Base-by-base conservation (phyloP, 208 protist species). In the Leishmania arabica region DNA sequence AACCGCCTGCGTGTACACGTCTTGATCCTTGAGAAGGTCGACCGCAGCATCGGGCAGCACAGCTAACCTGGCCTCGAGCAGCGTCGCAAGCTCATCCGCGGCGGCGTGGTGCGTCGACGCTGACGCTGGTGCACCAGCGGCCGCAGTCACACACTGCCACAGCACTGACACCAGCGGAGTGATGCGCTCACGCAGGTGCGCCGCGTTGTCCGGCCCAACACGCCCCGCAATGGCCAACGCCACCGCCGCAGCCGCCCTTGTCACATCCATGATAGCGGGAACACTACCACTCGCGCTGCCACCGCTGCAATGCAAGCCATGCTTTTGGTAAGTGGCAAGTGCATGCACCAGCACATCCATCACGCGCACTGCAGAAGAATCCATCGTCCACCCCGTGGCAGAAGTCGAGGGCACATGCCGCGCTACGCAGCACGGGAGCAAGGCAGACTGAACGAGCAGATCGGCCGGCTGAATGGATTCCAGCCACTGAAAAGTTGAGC, bases 1-100 rank as follows among this genome's bases (percentile, higher is more conserved):
- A 54, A 85, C 54, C 51, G 82, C 56, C 72, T 89, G 88, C 5
- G 86, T 85, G 58, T 80, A 81, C 37, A 81, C 31, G 45, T 85
- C 83, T n/a, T 80, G 77, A 27, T 78, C 51, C 27, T 49, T 64
- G 21, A 88, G 71, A 6, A 65, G 58, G 5, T n/a, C 45, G 6
- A 80, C 40, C 27, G 75, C 78, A 27, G 60, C 37, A 24, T 83
- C 60, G 21, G 84, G 79, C 62, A 87, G 65, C 3, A n/a, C 51
- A 15, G 62, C 70, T 27, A 82, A 66, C 13, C 70, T 53, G 42
- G 68, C 54, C 21, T 42, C 53, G 34, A 85, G 73, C 71, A 85
- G 34, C 42, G 34, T 65, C 0, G 72, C 69, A 0, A 85, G 72
- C 8, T 82, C 73, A 53, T 70, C 60, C 2, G 34, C 65, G 42